phyloP scores from a whole-genome alignment of 495 filamentous ascomycete species.

The Annulohypoxylon maeteangense region DNA sequence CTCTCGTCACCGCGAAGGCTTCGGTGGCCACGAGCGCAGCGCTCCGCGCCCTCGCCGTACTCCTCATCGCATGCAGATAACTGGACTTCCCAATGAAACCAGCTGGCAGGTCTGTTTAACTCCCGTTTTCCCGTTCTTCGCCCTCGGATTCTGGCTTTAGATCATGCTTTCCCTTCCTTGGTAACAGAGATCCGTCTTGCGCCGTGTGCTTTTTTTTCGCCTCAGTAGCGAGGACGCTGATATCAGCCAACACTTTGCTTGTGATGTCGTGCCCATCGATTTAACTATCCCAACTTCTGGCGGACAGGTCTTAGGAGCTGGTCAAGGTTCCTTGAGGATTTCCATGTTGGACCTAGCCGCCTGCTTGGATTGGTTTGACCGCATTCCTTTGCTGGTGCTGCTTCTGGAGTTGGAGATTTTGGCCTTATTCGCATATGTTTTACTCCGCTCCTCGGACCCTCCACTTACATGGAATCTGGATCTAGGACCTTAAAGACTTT shows the following conservation, averaged over 20 bases:
- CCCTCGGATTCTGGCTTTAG: constrained; percentile 56
- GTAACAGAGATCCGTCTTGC: constrained; percentile 46
- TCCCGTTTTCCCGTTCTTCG: constrained; percentile 66
- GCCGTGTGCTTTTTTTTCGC: constrained; percentile 41
- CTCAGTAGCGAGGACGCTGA: constrained; percentile 41
- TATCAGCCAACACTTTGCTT: constrained; percentile 36
- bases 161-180: constrained; percentile 51
- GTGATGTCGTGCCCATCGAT: constrained; percentile 41
- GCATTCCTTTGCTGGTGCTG: constrained; percentile 52
- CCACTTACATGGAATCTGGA: constrained; percentile 67
- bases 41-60: constrained; percentile 94
- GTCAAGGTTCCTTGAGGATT: constrained; percentile 45
- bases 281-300: constrained; percentile 42
- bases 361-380: constrained; percentile 50
- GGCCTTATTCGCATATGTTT: constrained; percentile 54
- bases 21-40: constrained; percentile 74
- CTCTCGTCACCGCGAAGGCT: constrained; percentile 83
- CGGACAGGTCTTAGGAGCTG: constrained; percentile 48
- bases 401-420: constrained; percentile 58
- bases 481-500: constrained; percentile 99
- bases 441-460: constrained; percentile 56
- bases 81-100: constrained; percentile 96
- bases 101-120: constrained; percentile 99
- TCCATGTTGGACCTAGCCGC: constrained; percentile 41
- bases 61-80: constrained; percentile 94